Percentiles rank a stretch among this genome's conserved stretches.
Evolutionary conservation across 768 basidiomycete species (phyloP).

Genomic region (Calvatia gigantea): DNA sequence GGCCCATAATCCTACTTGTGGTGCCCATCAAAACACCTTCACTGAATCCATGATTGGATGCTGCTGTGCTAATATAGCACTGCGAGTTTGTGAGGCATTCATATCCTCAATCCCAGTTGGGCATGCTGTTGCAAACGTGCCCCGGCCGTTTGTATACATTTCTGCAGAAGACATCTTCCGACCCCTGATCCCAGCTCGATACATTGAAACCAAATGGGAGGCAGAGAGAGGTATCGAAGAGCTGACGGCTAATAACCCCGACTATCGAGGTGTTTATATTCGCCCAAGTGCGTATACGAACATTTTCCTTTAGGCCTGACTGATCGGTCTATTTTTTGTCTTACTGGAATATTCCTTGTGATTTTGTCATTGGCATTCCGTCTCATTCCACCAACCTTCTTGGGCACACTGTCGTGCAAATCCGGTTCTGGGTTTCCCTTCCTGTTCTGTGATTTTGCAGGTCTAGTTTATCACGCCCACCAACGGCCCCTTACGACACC

Average conservation of each 20-base stretch:
- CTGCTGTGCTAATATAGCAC: slow-evolving; percentile 36
- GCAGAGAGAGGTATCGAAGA: slow-evolving; percentile 71
- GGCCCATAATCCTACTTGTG: neutral
- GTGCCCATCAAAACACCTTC: neutral
- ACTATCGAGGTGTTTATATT: slow-evolving; percentile 73
- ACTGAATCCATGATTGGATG: neutral
- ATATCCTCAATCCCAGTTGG: slow-evolving; percentile 35
- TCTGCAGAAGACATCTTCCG: slow-evolving; percentile 94
- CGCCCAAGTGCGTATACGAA: slow-evolving; percentile 71
- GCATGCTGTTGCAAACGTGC: slow-evolving; percentile 26
- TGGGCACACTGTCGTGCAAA: neutral
- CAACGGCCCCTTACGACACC: slow-evolving; percentile 86
- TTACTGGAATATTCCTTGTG: slow-evolving; percentile 5
- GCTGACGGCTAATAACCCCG: slow-evolving; percentile 40
- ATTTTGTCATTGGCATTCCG: neutral
- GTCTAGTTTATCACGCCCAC: slow-evolving; percentile 95
- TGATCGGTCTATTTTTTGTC: slow-evolving; percentile 3
- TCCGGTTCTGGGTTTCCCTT: neutral
- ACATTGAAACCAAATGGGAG: slow-evolving; percentile 92
- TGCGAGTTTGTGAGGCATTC: slow-evolving; percentile 78
- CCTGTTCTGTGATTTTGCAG: slow-evolving; percentile 35
- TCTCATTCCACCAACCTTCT: neutral
- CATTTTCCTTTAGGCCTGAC: neutral
- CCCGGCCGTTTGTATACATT: slow-evolving; percentile 85
- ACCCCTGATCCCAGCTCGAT: slow-evolving; percentile 79